These are phyloP conservation scores for Metroxylon sagu DNA, from an alignment of 176 grass and related monocot species.

Conservation along the genomic window DNA sequence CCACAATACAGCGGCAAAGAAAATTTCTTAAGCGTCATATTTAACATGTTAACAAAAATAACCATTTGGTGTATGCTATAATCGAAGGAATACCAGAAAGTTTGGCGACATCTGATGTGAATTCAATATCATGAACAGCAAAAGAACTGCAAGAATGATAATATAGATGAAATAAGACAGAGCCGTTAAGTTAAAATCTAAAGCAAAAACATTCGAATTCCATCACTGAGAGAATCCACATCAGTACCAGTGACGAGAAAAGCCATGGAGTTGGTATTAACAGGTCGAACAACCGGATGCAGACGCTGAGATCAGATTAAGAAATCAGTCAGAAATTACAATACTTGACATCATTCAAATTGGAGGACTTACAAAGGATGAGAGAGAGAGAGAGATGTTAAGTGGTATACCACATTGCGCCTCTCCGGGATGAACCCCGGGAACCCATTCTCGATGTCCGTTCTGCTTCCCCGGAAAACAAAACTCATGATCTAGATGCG, in stretches of 20 bases:
- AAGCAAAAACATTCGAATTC: slow-evolving; percentile 1
- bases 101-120: slow-evolving; percentile 90
- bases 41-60: too few relatives aligned
- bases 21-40: too few relatives aligned
- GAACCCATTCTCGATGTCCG: slow-evolving; percentile 56
- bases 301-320: slow-evolving; percentile 27
- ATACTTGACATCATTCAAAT: too few relatives aligned
- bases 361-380: too few relatives aligned
- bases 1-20: neutral
- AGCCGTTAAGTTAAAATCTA: neutral
- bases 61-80: too few relatives aligned
- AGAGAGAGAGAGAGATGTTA: neutral
- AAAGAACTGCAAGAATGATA: slow-evolving; percentile 43
- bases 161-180: neutral
- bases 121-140: slow-evolving; percentile 91
- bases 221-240: neutral
- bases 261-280: slow-evolving; percentile 75
- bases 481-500: slow-evolving; percentile 52
- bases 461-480: slow-evolving; percentile 75
- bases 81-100: slow-evolving; percentile 42
- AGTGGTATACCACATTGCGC: slow-evolving; percentile 46
- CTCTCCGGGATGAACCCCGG: slow-evolving; percentile 59
- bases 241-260: slow-evolving; percentile 81
- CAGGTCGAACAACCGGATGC: slow-evolving; percentile 52
- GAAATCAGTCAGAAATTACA: too few relatives aligned